Evolutionary conservation across 768 basidiomycete species (phyloP).

Genomic region (Trametes villosa): DNA sequence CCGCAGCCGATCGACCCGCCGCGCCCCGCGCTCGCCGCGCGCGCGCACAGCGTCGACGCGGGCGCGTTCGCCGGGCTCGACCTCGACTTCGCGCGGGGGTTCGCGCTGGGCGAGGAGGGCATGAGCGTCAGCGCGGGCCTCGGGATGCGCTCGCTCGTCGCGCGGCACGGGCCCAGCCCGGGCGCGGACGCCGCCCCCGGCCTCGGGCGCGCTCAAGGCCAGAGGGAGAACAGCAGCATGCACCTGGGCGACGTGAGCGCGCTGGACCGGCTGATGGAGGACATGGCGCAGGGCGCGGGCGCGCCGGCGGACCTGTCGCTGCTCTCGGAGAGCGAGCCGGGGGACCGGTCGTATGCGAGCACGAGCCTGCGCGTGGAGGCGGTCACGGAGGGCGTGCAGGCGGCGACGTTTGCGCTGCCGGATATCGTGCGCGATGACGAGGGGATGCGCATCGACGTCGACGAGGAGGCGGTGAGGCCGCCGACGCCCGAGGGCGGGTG

Average conservation of each 20-base stretch:
- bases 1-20: constrained; percentile 39
- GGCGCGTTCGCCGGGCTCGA: constrained; percentile 30
- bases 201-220: too few relatives aligned
- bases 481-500: constrained; percentile 18
- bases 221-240: constrained; percentile 19
- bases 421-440: constrained; percentile 35
- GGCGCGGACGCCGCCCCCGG: neutral
- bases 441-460: constrained; percentile 31
- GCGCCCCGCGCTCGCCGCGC: constrained; percentile 31
- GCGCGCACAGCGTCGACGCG: constrained; percentile 31
- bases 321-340: constrained; percentile 14
- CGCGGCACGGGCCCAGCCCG: constrained; percentile 2
- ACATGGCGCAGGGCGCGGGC: constrained; percentile 34
- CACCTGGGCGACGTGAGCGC: constrained; percentile 44
- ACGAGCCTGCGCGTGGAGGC: constrained; percentile 33
- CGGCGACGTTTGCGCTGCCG: constrained; percentile 37
- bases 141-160: constrained; percentile 6
- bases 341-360: constrained; percentile 16
- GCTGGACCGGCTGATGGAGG: constrained; percentile 45
- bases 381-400: constrained; percentile 39
- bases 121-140: constrained; percentile 20
- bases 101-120: constrained; percentile 21
- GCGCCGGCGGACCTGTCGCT: constrained; percentile 19
- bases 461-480: constrained; percentile 2
- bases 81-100: constrained; percentile 29